Percentiles rank a stretch among this genome's conserved stretches.
Evolutionary conservation across 169 alveolate species (phyloP).

Genomic region (Besnoitia besnoiti): DNA sequence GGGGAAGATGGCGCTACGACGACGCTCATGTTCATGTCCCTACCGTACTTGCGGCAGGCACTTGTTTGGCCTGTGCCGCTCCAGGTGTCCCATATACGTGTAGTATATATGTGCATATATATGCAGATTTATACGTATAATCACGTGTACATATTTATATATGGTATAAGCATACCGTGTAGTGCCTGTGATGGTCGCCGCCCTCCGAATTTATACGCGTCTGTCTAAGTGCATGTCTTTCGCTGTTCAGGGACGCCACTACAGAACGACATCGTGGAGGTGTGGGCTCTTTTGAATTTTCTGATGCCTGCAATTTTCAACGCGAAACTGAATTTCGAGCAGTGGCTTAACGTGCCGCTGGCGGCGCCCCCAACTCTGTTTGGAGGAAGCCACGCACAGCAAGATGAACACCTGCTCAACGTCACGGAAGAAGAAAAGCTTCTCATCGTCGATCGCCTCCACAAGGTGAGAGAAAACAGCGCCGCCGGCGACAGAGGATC

Average conservation of each 20-base stretch:
- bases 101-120: neutral
- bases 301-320: slow-evolving; percentile 88
- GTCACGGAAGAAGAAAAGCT: slow-evolving; percentile 80
- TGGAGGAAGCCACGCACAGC: neutral
- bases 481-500: too few species aligned
- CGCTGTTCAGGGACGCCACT: slow-evolving; percentile 91
- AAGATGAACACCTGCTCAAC: slow-evolving; percentile 20
- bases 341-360: slow-evolving; percentile 56
- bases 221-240: neutral
- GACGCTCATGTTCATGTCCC: too few species aligned
- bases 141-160: too few species aligned
- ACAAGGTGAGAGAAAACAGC: slow-evolving; percentile 92
- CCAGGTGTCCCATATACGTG: too few species aligned
- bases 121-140: too few species aligned
- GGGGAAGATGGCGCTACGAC: neutral
- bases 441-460: slow-evolving; percentile 92
- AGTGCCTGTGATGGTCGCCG: too few species aligned
- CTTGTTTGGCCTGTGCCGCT: too few species aligned
- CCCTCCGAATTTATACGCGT: too few species aligned
- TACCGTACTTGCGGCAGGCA: too few species aligned
- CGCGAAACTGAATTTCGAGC: slow-evolving; percentile 55
- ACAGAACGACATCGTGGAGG: slow-evolving; percentile 93
- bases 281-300: slow-evolving; percentile 96
- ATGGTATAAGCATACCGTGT: too few species aligned
- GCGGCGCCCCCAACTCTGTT: slow-evolving; percentile 22